Percentiles rank a stretch among this genome's conserved stretches.
Evolutionary conservation across 2,329 filamentous ascomycete genomes (phyloP).

Genomic region (Sclerotinia subarctica): DNA sequence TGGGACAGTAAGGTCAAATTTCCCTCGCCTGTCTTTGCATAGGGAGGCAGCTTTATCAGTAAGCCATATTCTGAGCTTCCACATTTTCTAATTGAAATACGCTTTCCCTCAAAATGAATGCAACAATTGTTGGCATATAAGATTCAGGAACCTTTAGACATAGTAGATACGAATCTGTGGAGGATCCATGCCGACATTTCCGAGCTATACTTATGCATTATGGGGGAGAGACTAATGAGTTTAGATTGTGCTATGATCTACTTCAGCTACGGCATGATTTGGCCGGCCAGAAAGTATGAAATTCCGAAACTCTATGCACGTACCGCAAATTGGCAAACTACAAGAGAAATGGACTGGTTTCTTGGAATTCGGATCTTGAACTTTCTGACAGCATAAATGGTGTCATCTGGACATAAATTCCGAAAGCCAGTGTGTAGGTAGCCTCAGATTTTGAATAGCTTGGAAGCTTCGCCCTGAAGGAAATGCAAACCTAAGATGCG

Average conservation of each 20-base stretch:
- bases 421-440: not conserved
- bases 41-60: not conserved
- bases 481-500: too few species aligned
- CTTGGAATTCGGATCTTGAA: too few species aligned
- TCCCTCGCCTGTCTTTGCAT: not conserved
- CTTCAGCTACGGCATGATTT: too few species aligned
- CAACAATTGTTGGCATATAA: not conserved
- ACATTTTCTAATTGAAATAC: not conserved
- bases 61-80: not conserved
- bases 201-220: not conserved
- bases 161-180: not conserved
- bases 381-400: not conserved
- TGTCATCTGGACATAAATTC: not conserved
- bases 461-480: not conserved
- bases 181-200: not conserved
- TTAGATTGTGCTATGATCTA: not conserved
- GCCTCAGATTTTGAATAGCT: not conserved
- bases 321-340: too few species aligned
- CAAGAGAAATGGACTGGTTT: too few species aligned
- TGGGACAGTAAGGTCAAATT: conserved; percentile 38
- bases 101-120: not conserved
- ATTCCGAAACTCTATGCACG: too few species aligned
- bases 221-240: not conserved
- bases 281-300: too few species aligned
- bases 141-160: not conserved